Conservation (phyloP, 2,329 filamentous ascomycete species). For the Knoxdaviesia capensis region DNA sequence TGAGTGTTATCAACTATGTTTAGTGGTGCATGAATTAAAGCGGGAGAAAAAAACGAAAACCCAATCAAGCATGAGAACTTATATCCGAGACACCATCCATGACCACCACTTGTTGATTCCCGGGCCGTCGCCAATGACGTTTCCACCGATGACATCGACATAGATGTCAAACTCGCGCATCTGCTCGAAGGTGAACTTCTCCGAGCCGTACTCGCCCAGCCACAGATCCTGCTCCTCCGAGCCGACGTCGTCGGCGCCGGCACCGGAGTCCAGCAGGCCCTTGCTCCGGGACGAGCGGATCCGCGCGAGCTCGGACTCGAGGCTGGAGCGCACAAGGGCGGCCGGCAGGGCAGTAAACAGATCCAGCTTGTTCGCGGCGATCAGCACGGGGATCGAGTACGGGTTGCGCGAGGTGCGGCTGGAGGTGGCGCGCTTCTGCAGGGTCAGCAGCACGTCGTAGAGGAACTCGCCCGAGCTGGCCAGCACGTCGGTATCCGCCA, state of each 20-base stretch:
- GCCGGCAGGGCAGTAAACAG: conserved; percentile 82
- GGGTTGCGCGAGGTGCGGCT: conserved; percentile 26
- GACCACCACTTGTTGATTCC: conserved; percentile 72
- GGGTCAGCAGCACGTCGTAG: conserved; percentile 64
- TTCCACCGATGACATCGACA: conserved; percentile 61
- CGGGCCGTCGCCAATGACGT: conserved; percentile 42
- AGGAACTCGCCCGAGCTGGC: conserved; percentile 65
- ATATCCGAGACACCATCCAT: conserved; percentile 69
- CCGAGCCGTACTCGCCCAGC: conserved; percentile 62
- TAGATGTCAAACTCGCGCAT: conserved; percentile 69
- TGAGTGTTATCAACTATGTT: conserved; percentile 4
- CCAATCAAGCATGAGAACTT: conserved; percentile 6
- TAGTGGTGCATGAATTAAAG: conserved; percentile 8
- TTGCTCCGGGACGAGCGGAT: conserved; percentile 61
- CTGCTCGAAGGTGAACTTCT: conserved; percentile 59
- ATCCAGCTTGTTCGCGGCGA: conserved; percentile 91
- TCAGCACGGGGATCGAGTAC: conserved; percentile 48
- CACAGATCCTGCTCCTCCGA: conserved; percentile 63
- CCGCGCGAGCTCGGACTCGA: conserved; percentile 66
- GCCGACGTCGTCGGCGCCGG: conserved; percentile 39
- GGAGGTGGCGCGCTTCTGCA: conserved; percentile 52
- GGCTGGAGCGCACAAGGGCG: conserved; percentile 47
- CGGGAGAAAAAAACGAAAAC: background rate
- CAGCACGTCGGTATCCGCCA: conserved; percentile 38
- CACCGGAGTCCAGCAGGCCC: conserved; percentile 64